Base-by-base conservation (phyloP, 2,329 filamentous ascomycete genomes). In the Leptographium flavum region DNA sequence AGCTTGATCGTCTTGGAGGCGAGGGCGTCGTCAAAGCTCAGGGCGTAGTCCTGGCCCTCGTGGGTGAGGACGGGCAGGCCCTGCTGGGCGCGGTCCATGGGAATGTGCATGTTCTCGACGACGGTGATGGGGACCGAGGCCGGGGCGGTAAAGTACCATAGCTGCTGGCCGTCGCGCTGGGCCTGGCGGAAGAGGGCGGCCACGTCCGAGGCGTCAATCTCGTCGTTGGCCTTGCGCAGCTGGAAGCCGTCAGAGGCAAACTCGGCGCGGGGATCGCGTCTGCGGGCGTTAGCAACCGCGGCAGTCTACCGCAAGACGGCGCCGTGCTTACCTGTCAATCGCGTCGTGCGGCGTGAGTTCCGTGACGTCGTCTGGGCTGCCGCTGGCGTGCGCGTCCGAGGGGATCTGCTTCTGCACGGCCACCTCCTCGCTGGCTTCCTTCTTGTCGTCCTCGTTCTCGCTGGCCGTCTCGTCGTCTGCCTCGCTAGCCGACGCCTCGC, bases 71-170 rank as follows among this genome's bases (percentile, higher is more conserved):
- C 61, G 5, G 71, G 54, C 31, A 73, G 66, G 14, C 69, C 70
- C 2, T 67, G 63, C 48, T 70, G 63, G 2, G 71, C 69, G 43
- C 72, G 68, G 46, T 76, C 71, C 54, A 76, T 57, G 10, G 70
- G 70, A 36, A 85, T 71, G 32, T 79, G 71, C 49, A 86, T 65
- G 51, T 79, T 70, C 56, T 78, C 73, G 39, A 87, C 63, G 1
- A 81, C 69, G 11, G 74, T 76, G 46, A 87, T 70, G n/a, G 82
- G 76, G 3, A 87, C 64, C 11, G 75, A 76, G 6, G 77, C 73
- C 2, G 83, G 83, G 4, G 81, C 79, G 10, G 80, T 84, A 54
- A 88, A 85, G 58, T 87, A 84, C 83, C 83, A 88, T 48, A 87
- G 68, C 58, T 87, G 79, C 65, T 86, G 87, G 50, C 79, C 80